Evolutionary conservation across 2,329 filamentous ascomycete genomes (phyloP).

Genomic region (Neofusicoccum sp.): DNA sequence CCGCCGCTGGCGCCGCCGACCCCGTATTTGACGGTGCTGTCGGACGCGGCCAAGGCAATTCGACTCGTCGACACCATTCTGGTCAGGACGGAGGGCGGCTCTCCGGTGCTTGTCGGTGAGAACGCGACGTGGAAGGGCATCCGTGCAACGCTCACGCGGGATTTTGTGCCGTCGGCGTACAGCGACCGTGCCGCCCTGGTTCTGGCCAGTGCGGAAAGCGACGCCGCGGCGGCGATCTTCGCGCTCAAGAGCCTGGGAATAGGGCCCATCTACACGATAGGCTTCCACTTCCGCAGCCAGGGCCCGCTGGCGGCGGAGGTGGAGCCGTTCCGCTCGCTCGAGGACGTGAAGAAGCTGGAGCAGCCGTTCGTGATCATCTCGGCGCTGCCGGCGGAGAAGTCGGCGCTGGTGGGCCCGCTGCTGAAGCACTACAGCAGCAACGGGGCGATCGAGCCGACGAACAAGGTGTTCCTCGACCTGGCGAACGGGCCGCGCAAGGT

Average conservation of each 20-base stretch:
- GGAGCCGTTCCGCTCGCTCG: conserved; percentile 67
- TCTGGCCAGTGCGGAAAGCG: conserved; percentile 70
- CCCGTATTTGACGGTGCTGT: conserved; percentile 66
- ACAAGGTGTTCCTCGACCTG: conserved; percentile 79
- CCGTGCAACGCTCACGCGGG: conserved; percentile 75
- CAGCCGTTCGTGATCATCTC: conserved; percentile 82
- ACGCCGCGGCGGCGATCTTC: conserved; percentile 78
- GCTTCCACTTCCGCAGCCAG: conserved; percentile 65
- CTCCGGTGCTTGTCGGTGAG: conserved; percentile 56
- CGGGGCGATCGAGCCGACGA: conserved; percentile 23
- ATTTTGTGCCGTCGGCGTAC: conserved; percentile 82
- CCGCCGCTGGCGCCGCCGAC: conserved; percentile 64
- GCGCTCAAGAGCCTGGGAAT: conserved; percentile 75
- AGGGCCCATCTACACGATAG: conserved; percentile 80
- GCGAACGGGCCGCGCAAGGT: conserved; percentile 66
- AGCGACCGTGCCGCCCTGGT: conserved; percentile 74
- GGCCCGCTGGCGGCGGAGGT: conserved; percentile 65
- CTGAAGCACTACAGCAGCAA: conserved; percentile 64
- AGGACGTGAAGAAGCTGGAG: conserved; percentile 78
- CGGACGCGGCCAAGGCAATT: conserved; percentile 75
- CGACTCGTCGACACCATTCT: conserved; percentile 83
- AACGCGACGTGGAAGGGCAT: conserved; percentile 88
- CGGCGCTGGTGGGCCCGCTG: conserved; percentile 74
- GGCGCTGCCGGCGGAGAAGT: conserved; percentile 76
- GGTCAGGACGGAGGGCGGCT: conserved; percentile 53